Conservation (phyloP, 2,329 filamentous ascomycete genomes). For the Ceratocystis lukuohia region DNA sequence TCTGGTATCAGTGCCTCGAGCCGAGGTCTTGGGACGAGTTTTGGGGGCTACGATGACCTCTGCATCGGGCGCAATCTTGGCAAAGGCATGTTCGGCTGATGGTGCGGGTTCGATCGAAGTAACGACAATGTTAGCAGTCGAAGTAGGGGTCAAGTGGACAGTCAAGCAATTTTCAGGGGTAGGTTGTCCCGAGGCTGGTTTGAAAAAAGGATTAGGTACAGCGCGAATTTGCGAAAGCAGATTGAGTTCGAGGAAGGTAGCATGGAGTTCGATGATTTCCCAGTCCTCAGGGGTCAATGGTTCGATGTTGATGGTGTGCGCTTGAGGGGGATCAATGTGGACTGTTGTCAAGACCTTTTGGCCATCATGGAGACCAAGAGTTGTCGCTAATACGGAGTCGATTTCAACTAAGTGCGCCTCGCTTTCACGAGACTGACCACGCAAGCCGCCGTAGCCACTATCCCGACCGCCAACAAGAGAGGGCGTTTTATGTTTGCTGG, state of each 20-base stretch:
- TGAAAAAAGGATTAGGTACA: conserved; percentile 69
- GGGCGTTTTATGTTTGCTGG: conserved; percentile 70
- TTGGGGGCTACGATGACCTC: conserved; percentile 97
- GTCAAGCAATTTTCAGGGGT: conserved; percentile 65
- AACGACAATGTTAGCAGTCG: conserved; percentile 81
- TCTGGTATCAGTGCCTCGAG: conserved; percentile 47
- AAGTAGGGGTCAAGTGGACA: conserved; percentile 85
- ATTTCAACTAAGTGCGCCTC: conserved; percentile 71
- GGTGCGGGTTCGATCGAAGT: conserved; percentile 68
- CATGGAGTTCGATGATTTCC: conserved; percentile 97
- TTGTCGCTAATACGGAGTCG: conserved; percentile 68
- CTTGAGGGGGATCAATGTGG: conserved; percentile 79
- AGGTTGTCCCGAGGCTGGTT: conserved; percentile 35
- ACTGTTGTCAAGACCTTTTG: conserved; percentile 60
- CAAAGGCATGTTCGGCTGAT: conserved; percentile 58
- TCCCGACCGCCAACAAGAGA: conserved; percentile 60
- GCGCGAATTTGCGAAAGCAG: conserved; percentile 85
- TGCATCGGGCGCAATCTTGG: conserved; percentile 83
- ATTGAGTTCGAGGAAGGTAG: conserved; percentile 88
- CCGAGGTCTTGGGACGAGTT: conserved; percentile 53
- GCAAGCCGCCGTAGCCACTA: conserved; percentile 45
- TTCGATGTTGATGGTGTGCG: conserved; percentile 93
- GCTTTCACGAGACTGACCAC: conserved; percentile 47
- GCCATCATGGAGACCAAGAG: conserved; percentile 65
- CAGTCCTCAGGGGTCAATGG: conserved; percentile 90